phyloP scores from a whole-genome alignment of 2,329 filamentous ascomycete species.

The Colletotrichum higginsianum region DNA sequence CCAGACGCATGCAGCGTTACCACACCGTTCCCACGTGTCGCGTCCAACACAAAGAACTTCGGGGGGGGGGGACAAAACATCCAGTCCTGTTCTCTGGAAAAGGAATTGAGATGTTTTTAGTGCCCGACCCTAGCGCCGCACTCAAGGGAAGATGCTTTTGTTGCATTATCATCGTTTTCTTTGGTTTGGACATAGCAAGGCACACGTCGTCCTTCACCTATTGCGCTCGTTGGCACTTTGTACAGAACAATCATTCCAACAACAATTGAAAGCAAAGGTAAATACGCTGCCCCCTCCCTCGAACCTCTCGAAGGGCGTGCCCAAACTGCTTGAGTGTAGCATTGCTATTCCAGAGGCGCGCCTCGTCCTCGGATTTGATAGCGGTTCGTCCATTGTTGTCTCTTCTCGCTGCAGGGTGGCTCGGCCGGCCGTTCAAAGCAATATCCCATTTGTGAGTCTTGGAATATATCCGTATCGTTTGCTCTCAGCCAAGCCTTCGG shows the following conservation, averaged over 20 bases:
- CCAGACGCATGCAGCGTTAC: background rate
- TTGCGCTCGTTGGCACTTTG: background rate
- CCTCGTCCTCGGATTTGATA: background rate
- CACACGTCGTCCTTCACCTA: background rate
- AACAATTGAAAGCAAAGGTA: too few species aligned
- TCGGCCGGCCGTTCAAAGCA: background rate
- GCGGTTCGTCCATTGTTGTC: background rate
- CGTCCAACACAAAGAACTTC: conserved; percentile 16
- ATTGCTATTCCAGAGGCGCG: background rate
- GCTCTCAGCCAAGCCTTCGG: background rate
- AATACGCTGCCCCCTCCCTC: too few species aligned
- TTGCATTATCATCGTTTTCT: background rate
- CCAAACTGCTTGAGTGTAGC: too few species aligned
- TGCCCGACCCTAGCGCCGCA: background rate
- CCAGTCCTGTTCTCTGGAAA: background rate
- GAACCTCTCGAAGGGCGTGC: background rate
- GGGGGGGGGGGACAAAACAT: background rate
- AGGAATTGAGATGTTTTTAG: conserved; percentile 9
- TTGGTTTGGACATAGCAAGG: background rate
- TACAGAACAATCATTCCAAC: background rate
- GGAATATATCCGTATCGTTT: background rate
- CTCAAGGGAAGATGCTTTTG: conserved; percentile 6
- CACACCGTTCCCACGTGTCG: background rate
- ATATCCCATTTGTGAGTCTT: background rate
- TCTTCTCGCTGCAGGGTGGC: background rate